Percentiles rank a stretch among this genome's conserved stretches.
These are phyloP conservation scores for Diaporthe australafricana DNA, from an alignment of 2,329 filamentous ascomycete species.

Conservation along the genomic window DNA sequence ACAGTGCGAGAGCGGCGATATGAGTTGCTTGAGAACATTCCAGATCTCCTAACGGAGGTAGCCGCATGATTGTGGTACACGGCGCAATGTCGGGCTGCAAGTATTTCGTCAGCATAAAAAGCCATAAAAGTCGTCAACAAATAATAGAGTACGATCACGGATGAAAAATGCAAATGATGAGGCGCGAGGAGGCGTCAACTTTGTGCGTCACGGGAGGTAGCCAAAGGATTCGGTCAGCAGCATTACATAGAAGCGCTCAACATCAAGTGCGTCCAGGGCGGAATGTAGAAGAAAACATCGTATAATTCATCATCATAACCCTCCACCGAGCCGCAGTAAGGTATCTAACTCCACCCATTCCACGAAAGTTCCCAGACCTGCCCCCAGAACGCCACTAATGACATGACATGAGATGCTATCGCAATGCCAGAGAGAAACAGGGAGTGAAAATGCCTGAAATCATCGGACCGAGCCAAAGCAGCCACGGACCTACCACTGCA, in stretches of 20 bases:
- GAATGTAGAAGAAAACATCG: not conserved
- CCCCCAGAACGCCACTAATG: constrained; percentile 17
- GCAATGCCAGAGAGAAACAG: not conserved
- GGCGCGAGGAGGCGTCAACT: no score
- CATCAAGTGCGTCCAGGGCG: not conserved
- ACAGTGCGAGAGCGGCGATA: not conserved
- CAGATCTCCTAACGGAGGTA: constrained; percentile 8
- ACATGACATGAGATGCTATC: not conserved
- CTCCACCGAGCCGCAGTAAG: not conserved
- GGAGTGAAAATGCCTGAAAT: not conserved
- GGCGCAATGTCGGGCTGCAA: not conserved
- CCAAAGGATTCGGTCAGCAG: not conserved
- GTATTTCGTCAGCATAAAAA: not conserved
- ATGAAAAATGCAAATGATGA: not conserved
- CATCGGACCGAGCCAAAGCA: constrained; percentile 13
- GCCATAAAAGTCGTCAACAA: not conserved
- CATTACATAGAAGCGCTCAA: constrained; percentile 17
- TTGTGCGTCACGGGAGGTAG: no score
- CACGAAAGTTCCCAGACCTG: not conserved
- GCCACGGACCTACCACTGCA: constrained; percentile 43
- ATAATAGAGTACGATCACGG: not conserved
- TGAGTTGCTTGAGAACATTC: no score
- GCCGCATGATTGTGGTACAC: not conserved
- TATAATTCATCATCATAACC: constrained; percentile 17
- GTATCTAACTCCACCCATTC: not conserved